These are phyloP conservation scores for Sambucus nigra DNA, from an alignment of 129 eudicot species.

Conservation along the genomic window DNA sequence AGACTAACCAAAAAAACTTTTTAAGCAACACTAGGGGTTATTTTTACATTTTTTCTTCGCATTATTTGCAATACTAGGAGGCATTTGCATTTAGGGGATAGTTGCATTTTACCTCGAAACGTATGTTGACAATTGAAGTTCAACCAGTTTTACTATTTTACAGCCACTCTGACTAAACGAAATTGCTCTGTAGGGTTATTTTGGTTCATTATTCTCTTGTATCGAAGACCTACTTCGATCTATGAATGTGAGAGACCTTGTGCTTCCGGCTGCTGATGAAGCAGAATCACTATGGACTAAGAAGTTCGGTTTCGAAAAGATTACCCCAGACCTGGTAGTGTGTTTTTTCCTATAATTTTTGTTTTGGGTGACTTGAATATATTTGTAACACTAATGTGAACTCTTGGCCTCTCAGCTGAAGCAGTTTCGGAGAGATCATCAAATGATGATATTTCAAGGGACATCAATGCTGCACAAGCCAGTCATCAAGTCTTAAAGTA, in stretches of 20 bases:
- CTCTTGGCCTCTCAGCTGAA: slow-evolving; percentile 36
- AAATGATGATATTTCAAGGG: slow-evolving; percentile 68
- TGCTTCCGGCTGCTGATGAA: slow-evolving; percentile 92
- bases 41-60: too few species aligned
- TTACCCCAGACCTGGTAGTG: slow-evolving; percentile 48
- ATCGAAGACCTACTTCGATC: slow-evolving; percentile 58
- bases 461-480: slow-evolving; percentile 63
- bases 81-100: too few species aligned
- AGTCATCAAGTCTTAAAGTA: slow-evolving; percentile 26
- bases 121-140: background rate
- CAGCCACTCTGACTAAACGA: slow-evolving; percentile 9
- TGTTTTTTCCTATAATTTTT: background rate
- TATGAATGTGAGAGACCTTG: slow-evolving; percentile 48
- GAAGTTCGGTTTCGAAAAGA: slow-evolving; percentile 64
- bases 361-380: background rate
- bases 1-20: background rate
- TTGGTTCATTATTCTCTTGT: slow-evolving; percentile 63
- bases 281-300: slow-evolving; percentile 68
- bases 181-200: slow-evolving; percentile 56
- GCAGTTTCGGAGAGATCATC: slow-evolving; percentile 35
- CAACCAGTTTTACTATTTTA: background rate
- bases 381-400: too few species aligned
- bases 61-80: too few species aligned
- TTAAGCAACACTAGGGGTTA: background rate
- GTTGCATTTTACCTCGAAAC: too few species aligned